These are phyloP conservation scores for Auricularia auricula-judae DNA, from an alignment of 768 basidiomycete genomes.

Conservation along the genomic window DNA sequence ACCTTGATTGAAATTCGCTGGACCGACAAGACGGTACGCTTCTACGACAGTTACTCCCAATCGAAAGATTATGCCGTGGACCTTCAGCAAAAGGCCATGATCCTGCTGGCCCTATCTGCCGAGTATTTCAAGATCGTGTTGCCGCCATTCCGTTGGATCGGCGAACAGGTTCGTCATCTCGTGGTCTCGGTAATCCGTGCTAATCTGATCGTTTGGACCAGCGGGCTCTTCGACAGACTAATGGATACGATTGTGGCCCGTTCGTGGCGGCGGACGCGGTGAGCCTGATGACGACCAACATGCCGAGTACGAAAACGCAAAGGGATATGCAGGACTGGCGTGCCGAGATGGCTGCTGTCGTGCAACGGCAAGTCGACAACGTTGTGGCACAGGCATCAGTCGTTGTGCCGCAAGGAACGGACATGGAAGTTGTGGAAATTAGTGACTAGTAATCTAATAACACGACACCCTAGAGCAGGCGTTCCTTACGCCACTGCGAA, in stretches of 20 bases:
- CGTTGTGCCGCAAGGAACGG: no score
- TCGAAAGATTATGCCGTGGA: not conserved
- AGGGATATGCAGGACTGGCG: no score
- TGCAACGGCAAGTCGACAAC: no score
- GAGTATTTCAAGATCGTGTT: not conserved
- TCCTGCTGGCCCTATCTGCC: not conserved
- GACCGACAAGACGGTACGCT: not conserved
- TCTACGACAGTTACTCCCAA: not conserved
- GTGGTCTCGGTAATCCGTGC: no score
- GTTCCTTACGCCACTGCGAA: no score
- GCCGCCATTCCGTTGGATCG: not conserved
- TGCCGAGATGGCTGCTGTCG: no score
- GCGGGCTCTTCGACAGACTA: not conserved
- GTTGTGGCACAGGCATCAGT: no score
- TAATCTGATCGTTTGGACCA: not conserved
- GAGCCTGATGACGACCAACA: not conserved
- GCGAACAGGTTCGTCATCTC: no score
- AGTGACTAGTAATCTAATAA: no score
- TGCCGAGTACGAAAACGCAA: no score
- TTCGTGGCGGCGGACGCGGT: not conserved
- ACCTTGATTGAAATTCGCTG: not conserved
- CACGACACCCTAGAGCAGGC: no score
- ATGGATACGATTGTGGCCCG: not conserved
- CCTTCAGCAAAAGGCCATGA: not conserved
- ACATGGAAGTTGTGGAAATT: no score